These are phyloP conservation scores for Penicillium diatomitis DNA, from an alignment of 495 filamentous ascomycete species.

Conservation along the genomic window DNA sequence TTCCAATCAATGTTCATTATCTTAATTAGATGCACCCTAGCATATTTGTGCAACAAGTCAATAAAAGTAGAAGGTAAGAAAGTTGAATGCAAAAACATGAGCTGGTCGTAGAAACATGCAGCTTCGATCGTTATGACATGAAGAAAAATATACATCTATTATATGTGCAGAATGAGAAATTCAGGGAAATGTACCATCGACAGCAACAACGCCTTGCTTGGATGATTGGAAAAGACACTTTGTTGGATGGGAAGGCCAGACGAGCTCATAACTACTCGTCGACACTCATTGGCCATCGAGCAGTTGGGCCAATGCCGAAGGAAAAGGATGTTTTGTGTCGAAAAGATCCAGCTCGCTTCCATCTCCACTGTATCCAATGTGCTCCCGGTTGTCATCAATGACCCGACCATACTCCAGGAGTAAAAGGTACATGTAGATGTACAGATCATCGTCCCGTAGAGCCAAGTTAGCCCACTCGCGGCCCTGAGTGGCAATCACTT, in stretches of 20 bases:
- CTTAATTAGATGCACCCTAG: too few species aligned
- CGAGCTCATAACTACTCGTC: too few species aligned
- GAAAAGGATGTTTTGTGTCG: slow-evolving; percentile 11
- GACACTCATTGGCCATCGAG: background rate
- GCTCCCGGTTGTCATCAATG: slow-evolving; percentile 54
- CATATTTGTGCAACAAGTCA: slow-evolving; percentile 1
- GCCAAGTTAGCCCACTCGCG: slow-evolving; percentile 60
- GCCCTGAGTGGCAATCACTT: slow-evolving; percentile 52
- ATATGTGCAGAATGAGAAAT: background rate
- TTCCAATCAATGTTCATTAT: too few species aligned
- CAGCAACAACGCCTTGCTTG: too few species aligned
- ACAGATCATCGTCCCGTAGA: slow-evolving; percentile 62
- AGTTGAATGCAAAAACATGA: too few species aligned
- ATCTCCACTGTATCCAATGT: slow-evolving; percentile 54
- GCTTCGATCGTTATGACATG: slow-evolving; percentile 5
- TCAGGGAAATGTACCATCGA: too few species aligned
- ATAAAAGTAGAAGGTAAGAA: background rate
- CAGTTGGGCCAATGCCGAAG: slow-evolving; percentile 2
- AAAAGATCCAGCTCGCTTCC: slow-evolving; percentile 20
- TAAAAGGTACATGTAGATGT: slow-evolving; percentile 59
- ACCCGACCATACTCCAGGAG: slow-evolving; percentile 65
- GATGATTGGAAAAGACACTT: too few species aligned
- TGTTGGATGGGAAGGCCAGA: too few species aligned
- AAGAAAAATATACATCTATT: slow-evolving; percentile 1
- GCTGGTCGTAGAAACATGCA: slow-evolving; percentile 1